These are phyloP conservation scores for Saraca asoca DNA, from an alignment of 331 rosid species.

Conservation along the genomic window DNA sequence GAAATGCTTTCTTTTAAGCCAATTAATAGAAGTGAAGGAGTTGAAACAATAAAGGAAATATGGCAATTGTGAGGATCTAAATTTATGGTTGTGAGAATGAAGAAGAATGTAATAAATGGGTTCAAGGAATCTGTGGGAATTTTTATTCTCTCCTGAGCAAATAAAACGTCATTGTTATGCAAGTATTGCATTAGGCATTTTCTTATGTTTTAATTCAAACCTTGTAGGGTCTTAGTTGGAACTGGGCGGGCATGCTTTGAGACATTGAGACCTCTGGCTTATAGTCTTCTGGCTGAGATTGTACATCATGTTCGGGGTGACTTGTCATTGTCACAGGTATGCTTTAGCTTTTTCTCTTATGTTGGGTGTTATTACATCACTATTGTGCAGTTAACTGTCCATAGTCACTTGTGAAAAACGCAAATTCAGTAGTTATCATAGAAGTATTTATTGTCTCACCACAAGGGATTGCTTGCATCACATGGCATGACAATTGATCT, in stretches of 20 bases:
- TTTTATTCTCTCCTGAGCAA: background rate
- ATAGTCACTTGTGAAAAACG: background rate
- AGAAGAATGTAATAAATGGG: background rate
- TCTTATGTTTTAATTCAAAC: slow-evolving; percentile 29
- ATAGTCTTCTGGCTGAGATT: slow-evolving; percentile 94
- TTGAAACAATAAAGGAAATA: background rate
- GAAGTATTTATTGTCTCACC: background rate
- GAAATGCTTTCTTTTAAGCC: background rate
- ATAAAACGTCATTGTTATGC: background rate
- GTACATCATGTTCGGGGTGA: slow-evolving; percentile 98
- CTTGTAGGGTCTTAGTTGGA: slow-evolving; percentile 86
- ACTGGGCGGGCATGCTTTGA: slow-evolving; percentile 98
- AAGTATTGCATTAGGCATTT: slow-evolving; percentile 23
- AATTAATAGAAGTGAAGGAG: background rate
- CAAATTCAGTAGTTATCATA: background rate
- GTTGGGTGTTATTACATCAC: slow-evolving; percentile 13
- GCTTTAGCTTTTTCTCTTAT: slow-evolving; percentile 14
- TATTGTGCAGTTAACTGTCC: background rate
- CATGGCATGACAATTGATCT: background rate
- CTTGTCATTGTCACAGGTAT: slow-evolving; percentile 87
- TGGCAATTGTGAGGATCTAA: slow-evolving; percentile 7
- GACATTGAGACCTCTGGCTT: slow-evolving; percentile 94
- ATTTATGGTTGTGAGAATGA: slow-evolving; percentile 19
- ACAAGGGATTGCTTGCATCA: background rate
- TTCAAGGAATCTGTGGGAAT: background rate